Base-by-base conservation (phyloP, 768 basidiomycete genomes). In the Amanita rubescens region DNA sequence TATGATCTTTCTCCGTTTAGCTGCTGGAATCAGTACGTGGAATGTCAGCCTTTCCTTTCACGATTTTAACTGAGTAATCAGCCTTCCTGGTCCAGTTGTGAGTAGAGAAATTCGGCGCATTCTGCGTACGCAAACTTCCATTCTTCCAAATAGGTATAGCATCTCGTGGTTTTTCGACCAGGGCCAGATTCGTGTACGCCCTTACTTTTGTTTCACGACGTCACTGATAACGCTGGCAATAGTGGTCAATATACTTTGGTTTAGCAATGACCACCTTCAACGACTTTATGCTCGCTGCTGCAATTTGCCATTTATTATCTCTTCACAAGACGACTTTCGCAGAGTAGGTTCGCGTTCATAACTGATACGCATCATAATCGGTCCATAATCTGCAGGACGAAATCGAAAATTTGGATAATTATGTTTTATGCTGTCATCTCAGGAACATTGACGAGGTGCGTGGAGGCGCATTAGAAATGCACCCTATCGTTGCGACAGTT, bases 391-490 rank as follows among this genome's bases (percentile, higher is more conserved):
- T 34, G 20, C 27, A 64, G 63, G 32, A 62, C 60, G 33, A 59
- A 60, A 32, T 57, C 38, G 17, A 62, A 44, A 25, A 60, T 64
- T 7, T 35, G 58, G n/a, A 46, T 52, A 22, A 59, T 62, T 22
- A 56, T 60, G 4, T 53, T 61, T 20, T 58, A 62, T 56, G 55
- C 53, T 12, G 22, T 62, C 5, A 49, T 57, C 19, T 62, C 63
- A 45, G 63, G 63, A 17, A 52, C 55, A 30, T 42, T 62, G 38
- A 64, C 63, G 4, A 62, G 52, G 62, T 45, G 15, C 20, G 20
- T 24, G 11, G n/a, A 39, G 19, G 38, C 38, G 19, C 17, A 15
- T 39, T 3, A 15, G 38, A 19, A 15, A 2, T 39, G 11, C 17
- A 34, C 17, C 27, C 8, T 30, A 8, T n/a, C 7, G 38, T 39